Conservation (phyloP, 768 basidiomycete species). For the Termitomyces sp. region DNA sequence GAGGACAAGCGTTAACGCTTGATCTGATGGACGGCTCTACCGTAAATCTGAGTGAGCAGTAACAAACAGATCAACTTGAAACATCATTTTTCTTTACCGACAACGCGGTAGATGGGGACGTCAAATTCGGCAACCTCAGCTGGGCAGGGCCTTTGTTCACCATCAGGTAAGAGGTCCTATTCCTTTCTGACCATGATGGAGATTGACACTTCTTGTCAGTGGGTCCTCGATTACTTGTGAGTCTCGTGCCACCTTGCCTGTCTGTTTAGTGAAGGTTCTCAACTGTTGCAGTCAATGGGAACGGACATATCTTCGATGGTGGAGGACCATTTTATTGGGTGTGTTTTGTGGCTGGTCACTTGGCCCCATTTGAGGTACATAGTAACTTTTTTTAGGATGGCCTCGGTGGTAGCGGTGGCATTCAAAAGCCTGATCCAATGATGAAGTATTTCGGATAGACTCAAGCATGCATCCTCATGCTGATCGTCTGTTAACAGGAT, state of each 20-base stretch:
- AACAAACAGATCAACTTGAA: neutral
- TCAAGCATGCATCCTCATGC: neutral
- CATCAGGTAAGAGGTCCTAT: constrained; percentile 31
- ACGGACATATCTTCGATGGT: constrained; percentile 36
- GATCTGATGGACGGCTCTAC: constrained; percentile 41
- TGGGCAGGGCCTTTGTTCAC: constrained; percentile 54
- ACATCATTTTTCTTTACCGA: neutral
- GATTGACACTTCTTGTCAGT: constrained; percentile 19
- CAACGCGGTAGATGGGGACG: constrained; percentile 43
- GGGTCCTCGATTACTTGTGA: constrained; percentile 45
- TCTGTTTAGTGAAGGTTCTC: neutral
- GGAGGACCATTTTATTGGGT: constrained; percentile 41
- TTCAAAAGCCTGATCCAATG: constrained; percentile 36
- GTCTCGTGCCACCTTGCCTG: constrained; percentile 8
- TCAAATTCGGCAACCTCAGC: constrained; percentile 45
- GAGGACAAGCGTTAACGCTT: constrained; percentile 44
- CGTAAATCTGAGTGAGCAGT: constrained; percentile 50
- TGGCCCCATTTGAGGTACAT: neutral
- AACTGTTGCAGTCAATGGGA: constrained; percentile 29
- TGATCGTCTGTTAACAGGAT: constrained; percentile 21
- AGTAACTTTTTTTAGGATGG: constrained; percentile 27
- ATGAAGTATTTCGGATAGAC: constrained; percentile 25
- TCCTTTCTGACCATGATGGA: neutral
- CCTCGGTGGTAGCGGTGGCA: constrained; percentile 31
- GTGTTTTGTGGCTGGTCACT: constrained; percentile 12